Conservation (phyloP, 768 basidiomycete genomes). For the Leccinellum albellum region DNA sequence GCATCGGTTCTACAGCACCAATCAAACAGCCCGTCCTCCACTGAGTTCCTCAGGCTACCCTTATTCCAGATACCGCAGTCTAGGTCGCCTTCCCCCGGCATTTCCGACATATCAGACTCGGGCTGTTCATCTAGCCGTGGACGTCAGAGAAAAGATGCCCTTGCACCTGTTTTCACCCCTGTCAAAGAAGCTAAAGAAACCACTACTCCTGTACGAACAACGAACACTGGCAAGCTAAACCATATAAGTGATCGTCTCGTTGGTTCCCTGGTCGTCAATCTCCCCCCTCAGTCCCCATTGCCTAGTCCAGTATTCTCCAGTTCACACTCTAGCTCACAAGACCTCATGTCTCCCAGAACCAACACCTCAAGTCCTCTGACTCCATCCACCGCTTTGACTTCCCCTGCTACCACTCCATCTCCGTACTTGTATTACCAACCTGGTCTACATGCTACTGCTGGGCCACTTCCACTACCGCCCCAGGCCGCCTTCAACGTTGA, state of each 20-base stretch:
- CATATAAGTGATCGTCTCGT: slow-evolving; percentile 58
- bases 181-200: slow-evolving; percentile 25
- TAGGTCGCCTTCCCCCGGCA: slow-evolving; percentile 30
- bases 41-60: slow-evolving; percentile 34
- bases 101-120: slow-evolving; percentile 31
- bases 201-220: slow-evolving; percentile 43
- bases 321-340: slow-evolving; percentile 25
- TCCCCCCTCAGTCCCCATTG: slow-evolving; percentile 35
- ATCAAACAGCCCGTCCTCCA: slow-evolving; percentile 27
- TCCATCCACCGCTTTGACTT: slow-evolving; percentile 26
- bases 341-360: slow-evolving; percentile 27
- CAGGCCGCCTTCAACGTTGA: slow-evolving; percentile 50
- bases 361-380: slow-evolving; percentile 22
- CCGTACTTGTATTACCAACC: slow-evolving; percentile 61
- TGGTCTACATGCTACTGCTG: slow-evolving; percentile 66
- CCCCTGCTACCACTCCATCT: slow-evolving; percentile 28
- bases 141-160: slow-evolving; percentile 34
- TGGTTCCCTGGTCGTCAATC: slow-evolving; percentile 54
- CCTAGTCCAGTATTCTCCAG: slow-evolving; percentile 27
- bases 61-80: slow-evolving; percentile 36
- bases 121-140: slow-evolving; percentile 26
- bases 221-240: slow-evolving; percentile 60
- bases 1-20: slow-evolving; percentile 26
- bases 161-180: slow-evolving; percentile 29
- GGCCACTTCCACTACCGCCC: slow-evolving; percentile 70